Evolutionary conservation across 78 protist genomes (phyloP), one percentile per base, ranked within the genome.

Genomic region (Cyanophora paradoxa): DNA sequence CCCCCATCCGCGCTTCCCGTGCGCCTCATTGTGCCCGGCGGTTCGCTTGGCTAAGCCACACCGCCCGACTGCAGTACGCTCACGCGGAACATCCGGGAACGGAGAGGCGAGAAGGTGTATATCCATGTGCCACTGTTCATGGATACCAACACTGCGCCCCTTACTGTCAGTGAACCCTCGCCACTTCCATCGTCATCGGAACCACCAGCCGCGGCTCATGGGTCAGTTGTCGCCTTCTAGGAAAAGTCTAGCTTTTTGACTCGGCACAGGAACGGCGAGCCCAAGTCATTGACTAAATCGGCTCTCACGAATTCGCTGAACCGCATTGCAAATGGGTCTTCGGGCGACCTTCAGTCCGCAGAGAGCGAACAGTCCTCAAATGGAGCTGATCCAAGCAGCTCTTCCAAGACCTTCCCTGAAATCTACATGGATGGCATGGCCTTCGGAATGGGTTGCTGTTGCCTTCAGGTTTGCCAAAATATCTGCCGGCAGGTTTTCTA

Each of bases 351-450:
- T 13, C 22, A 46, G 46, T 24, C 44, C 7, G 28, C 57, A 30
- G 41, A n/a, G n/a, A n/a, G n/a, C n/a, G n/a, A n/a, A n/a, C n/a
- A n/a, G n/a, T n/a, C n/a, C n/a, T n/a, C n/a, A n/a, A n/a, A 11
- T n/a, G 63, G 63, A 57, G 63, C 36, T 10, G 42, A 61, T 30
- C 50, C 26, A 1, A n/a, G 42, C 33, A 61, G 68, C 68, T 34
- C 28, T 30, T 19, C 44, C 34, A 44, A 42, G 59, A 69, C 39
- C n/a, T n/a, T n/a, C n/a, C n/a, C n/a, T n/a, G 59, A 46, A 50
- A 91, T 95, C 48, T 84, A 88, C 80, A 93, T 93, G 97, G 99
- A 96, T 76, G 81, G 95, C 72, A 94, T 94, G 99, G 93, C 91
- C 30, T 96, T 94, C 63, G 99, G 99, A 34, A 96, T 96, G 99